Base-by-base conservation (phyloP, 495 filamentous ascomycete genomes). In the Xylaria bambusicola region DNA sequence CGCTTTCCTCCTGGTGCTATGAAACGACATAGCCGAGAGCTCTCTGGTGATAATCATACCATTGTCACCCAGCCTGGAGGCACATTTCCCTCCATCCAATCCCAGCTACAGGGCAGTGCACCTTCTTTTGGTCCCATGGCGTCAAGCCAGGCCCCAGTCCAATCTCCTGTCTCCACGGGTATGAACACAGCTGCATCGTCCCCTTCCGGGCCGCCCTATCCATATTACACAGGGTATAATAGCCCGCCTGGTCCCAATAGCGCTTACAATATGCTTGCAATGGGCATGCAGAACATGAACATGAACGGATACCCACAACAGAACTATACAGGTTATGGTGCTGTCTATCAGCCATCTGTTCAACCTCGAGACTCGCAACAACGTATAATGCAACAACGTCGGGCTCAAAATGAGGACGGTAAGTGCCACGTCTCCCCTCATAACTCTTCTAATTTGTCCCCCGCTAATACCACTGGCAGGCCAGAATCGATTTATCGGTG, bases 21-120 rank as follows among this genome's bases (percentile, higher is more conserved):
- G 55, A 79, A 81, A 63, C 86, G 89, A 58, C 85, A 87, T 54
- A 85, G 80, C 64, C 88, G 88, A 50, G 87, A 92, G 62, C 72
- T 89, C 12, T 82, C 85, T 23, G 71, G 69, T 12, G 77, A 80
- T 24, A 75, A 76, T 24, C 62, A 58, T 36, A 24, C 66, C 56
- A 36, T 52, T 42, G 78, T 77, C 20, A 75, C 75, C 31, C 83
- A 82, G 26, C 77, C 78, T 35, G 73, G 71, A 45, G 73, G 69
- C 73, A 59, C 68, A 50, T 69, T 67, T 55, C 82, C 82, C 42
- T 76, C 86, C 0, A 77, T 85, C 61, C 78, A 83, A 24, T 89
- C 90, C 6, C 83, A 80, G n/a, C 75, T 97, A 23, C 92, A 97
- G 56, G 86, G 86, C 26, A 88, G 80, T 69, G 89, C 91, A 56